phyloP scores from a whole-genome alignment of 768 basidiomycete genomes.

The Brasilioporus rufonigricans region DNA sequence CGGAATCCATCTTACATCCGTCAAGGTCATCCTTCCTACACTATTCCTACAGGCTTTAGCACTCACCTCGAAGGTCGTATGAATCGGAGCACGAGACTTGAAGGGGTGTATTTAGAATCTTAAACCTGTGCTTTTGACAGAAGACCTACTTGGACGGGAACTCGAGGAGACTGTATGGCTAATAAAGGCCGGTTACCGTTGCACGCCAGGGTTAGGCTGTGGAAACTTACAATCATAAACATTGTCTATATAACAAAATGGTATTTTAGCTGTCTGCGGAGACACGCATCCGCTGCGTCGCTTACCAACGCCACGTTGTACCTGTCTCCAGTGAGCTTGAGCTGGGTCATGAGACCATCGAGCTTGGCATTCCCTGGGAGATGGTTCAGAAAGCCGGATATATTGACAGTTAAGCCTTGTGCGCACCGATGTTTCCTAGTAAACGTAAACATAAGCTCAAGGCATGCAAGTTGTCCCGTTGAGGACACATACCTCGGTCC shows the following conservation, averaged over 20 bases:
- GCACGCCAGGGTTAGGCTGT: not conserved
- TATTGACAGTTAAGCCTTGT: not conserved
- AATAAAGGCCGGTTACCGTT: not conserved
- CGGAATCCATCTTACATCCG: constrained; percentile 1
- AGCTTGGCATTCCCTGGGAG: constrained; percentile 1
- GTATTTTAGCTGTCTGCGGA: not conserved
- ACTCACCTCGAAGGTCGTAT: not conserved
- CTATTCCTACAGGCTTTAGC: not conserved
- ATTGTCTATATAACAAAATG: not conserved
- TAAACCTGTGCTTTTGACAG: not conserved
- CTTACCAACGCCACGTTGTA: constrained; percentile 2
- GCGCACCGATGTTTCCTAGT: constrained; percentile 6
- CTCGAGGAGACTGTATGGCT: not conserved
- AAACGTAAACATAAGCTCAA: not conserved
- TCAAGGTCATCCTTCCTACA: not conserved
- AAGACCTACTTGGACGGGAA: constrained; percentile 1
- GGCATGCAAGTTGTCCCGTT: not conserved
- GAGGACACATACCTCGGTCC: not conserved
- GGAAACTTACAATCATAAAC: not conserved
- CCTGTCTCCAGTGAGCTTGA: not conserved
- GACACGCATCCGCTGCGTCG: not conserved
- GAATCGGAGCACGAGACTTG: not conserved
- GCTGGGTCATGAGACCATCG: constrained; percentile 1
- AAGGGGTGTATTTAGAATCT: not conserved
- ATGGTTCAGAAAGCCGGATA: not conserved